Conservation (phyloP, 352 stramenopile genomes). For the Globisporangium emineosum region DNA sequence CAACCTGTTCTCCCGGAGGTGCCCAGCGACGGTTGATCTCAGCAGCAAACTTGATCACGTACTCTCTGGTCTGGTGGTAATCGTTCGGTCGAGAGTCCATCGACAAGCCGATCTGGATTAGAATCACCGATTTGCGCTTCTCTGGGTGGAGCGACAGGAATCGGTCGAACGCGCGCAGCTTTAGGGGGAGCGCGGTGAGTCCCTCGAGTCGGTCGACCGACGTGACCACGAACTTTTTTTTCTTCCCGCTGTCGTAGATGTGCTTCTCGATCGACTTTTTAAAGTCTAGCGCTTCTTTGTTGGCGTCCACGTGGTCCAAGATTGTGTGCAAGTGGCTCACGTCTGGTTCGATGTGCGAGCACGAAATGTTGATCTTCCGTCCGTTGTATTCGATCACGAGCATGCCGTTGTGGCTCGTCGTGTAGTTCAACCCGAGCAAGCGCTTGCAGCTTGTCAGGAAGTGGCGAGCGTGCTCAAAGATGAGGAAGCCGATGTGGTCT, state of each 20-base stretch:
- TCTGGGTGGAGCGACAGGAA: constrained; percentile 90
- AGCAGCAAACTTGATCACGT: constrained; percentile 87
- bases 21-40: constrained; percentile 91
- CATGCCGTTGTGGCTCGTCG: constrained; percentile 78
- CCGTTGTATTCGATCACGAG: constrained; percentile 96
- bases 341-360: constrained; percentile 96
- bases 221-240: constrained; percentile 70
- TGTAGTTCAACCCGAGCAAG: constrained; percentile 94
- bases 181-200: constrained; percentile 95
- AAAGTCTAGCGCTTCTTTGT: constrained; percentile 28
- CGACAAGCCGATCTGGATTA: constrained; percentile 74
- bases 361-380: constrained; percentile 94
- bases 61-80: constrained; percentile 90
- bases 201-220: constrained; percentile 95
- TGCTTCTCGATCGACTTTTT: constrained; percentile 35
- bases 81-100: constrained; percentile 87
- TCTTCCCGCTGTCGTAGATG: constrained; percentile 27
- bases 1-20: constrained; percentile 46
- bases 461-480: constrained; percentile 92
- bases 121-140: constrained; percentile 61
- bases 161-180: constrained; percentile 94
- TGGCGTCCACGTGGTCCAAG: constrained; percentile 46
- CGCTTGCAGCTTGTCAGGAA: constrained; percentile 92
- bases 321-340: constrained; percentile 66
- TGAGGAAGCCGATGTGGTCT: constrained; percentile 92